phyloP scores from a whole-genome alignment of 805 yeast species.

The Schizosaccharomyces cryophilus region DNA sequence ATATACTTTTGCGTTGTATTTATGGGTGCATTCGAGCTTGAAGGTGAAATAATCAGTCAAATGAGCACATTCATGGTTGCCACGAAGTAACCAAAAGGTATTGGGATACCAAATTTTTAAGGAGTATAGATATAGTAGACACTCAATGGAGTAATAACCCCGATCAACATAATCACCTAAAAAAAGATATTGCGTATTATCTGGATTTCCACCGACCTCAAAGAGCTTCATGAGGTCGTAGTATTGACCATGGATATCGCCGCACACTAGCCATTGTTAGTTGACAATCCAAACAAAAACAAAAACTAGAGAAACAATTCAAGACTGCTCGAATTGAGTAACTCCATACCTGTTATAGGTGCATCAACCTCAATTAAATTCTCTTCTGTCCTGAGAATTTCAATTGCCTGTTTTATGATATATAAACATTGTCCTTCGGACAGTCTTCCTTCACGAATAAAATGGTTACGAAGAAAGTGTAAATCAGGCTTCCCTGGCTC shows the following conservation, averaged over 20 bases:
- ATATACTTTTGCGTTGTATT: conserved; percentile 42
- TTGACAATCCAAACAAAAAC: neutral
- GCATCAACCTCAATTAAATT: conserved; percentile 62
- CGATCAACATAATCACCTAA: conserved; percentile 91
- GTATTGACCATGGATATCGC: conserved; percentile 92
- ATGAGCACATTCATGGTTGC: conserved; percentile 88
- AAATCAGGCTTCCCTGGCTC: conserved; percentile 33
- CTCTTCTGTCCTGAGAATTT: conserved; percentile 42
- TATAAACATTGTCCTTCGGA: conserved; percentile 41
- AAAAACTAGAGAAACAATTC: too few relatives aligned
- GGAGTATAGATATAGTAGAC: conserved; percentile 41
- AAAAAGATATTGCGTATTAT: conserved; percentile 49
- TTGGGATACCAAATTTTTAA: conserved; percentile 52
- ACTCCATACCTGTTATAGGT: conserved; percentile 47
- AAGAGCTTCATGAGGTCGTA: conserved; percentile 72
- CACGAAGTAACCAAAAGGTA: conserved; percentile 61
- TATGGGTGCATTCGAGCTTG: conserved; percentile 70
- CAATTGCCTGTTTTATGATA: conserved; percentile 43
- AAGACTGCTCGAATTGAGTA: neutral
- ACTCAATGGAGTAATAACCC: conserved; percentile 70
- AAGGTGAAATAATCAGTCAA: conserved; percentile 84
- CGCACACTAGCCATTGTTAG: conserved; percentile 24
- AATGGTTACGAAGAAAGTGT: conserved; percentile 46
- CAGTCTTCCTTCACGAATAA: conserved; percentile 58
- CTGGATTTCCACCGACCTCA: conserved; percentile 83